These are phyloP conservation scores for Russula virescens DNA, from an alignment of 768 basidiomycete genomes.

Conservation along the genomic window DNA sequence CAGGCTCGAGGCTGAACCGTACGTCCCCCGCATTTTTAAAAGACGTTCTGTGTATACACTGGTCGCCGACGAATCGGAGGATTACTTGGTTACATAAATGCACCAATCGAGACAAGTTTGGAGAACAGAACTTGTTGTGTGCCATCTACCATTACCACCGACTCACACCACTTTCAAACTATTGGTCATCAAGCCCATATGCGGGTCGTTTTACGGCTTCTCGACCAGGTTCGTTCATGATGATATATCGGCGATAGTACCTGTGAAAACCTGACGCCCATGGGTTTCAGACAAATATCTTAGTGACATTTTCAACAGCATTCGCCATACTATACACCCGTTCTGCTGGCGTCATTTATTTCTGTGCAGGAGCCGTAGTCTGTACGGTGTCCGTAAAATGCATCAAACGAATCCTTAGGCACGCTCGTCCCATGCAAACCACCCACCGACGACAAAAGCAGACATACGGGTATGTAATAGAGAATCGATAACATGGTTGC, in stretches of 20 bases:
- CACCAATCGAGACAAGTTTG: no score
- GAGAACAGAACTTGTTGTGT: no score
- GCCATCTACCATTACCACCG: no score
- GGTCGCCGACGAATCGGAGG: no score
- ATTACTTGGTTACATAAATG: no score
- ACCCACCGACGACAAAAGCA: conserved; percentile 39
- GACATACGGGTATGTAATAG: conserved; percentile 57
- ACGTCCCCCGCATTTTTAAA: no score
- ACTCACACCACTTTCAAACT: no score
- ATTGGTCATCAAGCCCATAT: not conserved
- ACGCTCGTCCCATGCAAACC: conserved; percentile 50
- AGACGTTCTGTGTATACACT: no score
- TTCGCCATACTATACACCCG: conserved; percentile 50
- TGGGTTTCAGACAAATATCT: conserved; percentile 48
- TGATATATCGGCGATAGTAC: not conserved
- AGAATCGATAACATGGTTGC: not conserved
- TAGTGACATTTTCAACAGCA: conserved; percentile 49
- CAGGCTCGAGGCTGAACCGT: no score
- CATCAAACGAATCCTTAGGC: conserved; percentile 54
- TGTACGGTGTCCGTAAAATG: conserved; percentile 57
- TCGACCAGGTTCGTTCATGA: conserved; percentile 18
- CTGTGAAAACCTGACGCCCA: conserved; percentile 3
- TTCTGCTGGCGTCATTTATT: conserved; percentile 58
- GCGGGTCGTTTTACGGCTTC: conserved; percentile 10
- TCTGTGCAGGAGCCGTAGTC: conserved; percentile 48